Evolutionary conservation across 1,284 basidiomycete species (phyloP).

Genomic region (Cutaneotrichosporon sp.): DNA sequence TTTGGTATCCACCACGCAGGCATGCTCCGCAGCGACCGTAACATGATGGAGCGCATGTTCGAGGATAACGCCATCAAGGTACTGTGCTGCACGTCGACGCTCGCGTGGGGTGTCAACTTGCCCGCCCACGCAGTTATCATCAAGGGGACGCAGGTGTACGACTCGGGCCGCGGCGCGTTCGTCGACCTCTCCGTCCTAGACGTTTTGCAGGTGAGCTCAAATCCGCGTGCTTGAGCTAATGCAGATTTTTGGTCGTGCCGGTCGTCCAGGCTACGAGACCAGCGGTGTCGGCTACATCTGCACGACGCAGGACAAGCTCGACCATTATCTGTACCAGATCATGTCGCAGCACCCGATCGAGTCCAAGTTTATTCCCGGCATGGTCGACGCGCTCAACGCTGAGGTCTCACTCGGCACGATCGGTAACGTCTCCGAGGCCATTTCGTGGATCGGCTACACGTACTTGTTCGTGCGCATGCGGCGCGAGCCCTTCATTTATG

Average conservation of each 20-base stretch:
- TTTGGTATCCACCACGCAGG: conserved; percentile 99
- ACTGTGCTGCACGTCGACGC: conserved; percentile 93
- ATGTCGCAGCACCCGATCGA: conserved; percentile 93
- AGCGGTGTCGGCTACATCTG: conserved; percentile 97
- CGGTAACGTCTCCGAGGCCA: conserved; percentile 75
- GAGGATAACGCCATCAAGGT: conserved; percentile 88
- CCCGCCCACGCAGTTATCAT: conserved; percentile 98
- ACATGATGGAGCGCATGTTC: conserved; percentile 94
- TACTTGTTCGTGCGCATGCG: conserved; percentile 95
- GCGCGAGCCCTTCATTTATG: conserved; percentile 87
- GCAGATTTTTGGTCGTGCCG: conserved; percentile 89
- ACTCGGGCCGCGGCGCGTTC: conserved; percentile 79
- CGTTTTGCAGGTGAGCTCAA: conserved; percentile 65
- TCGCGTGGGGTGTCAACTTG: conserved; percentile 99
- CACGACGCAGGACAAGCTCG: conserved; percentile 86
- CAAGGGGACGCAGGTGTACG: conserved; percentile 97
- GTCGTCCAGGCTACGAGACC: conserved; percentile 89
- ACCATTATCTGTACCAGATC: conserved; percentile 85
- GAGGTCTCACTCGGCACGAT: conserved; percentile 96
- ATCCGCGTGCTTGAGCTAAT: neutral
- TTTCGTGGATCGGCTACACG: conserved; percentile 95
- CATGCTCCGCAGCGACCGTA: conserved; percentile 91
- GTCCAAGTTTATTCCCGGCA: conserved; percentile 85
- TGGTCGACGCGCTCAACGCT: conserved; percentile 90
- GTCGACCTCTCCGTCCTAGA: conserved; percentile 92